These are phyloP conservation scores for Salvia hispanica DNA, from an alignment of 257 asterid genomes.

Conservation along the genomic window DNA sequence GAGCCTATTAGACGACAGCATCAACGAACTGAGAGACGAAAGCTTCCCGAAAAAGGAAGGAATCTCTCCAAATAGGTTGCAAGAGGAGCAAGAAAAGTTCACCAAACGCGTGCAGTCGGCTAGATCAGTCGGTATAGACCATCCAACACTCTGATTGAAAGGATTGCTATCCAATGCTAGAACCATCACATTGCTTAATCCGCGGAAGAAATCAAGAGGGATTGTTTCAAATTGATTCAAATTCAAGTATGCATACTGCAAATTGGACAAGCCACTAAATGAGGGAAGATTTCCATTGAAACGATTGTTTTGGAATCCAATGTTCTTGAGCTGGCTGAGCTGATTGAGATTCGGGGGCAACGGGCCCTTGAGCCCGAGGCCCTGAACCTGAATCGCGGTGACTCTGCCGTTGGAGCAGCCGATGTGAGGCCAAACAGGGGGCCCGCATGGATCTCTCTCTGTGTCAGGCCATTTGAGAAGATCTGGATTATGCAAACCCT, in stretches of 20 bases:
- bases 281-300: slow-evolving; percentile 60
- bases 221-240: slow-evolving; percentile 61
- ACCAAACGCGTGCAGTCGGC: slow-evolving; percentile 54
- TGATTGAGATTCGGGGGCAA: slow-evolving; percentile 67
- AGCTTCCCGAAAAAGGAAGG: slow-evolving; percentile 67
- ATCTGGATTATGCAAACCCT: slow-evolving; percentile 60
- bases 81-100: slow-evolving; percentile 63
- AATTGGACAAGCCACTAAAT: slow-evolving; percentile 62
- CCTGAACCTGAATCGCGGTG: slow-evolving; percentile 72
- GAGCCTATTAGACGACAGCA: slow-evolving; percentile 53
- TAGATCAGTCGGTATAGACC: slow-evolving; percentile 60
- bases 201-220: slow-evolving; percentile 64
- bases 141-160: slow-evolving; percentile 59
- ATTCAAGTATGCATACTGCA: slow-evolving; percentile 60
- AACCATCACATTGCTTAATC: slow-evolving; percentile 49
- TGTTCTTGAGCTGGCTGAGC: slow-evolving; percentile 47
- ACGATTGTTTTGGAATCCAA: slow-evolving; percentile 64
- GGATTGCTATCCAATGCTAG: slow-evolving; percentile 71
- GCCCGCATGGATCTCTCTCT: slow-evolving; percentile 76
- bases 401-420: slow-evolving; percentile 63
- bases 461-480: slow-evolving; percentile 61
- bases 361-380: slow-evolving; percentile 63
- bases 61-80: slow-evolving; percentile 62
- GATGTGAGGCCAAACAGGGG: slow-evolving; percentile 74
- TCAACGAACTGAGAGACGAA: slow-evolving; percentile 51